These are phyloP conservation scores for Penicillium sp. DNA, from an alignment of 2,329 filamentous ascomycete genomes.

Conservation along the genomic window DNA sequence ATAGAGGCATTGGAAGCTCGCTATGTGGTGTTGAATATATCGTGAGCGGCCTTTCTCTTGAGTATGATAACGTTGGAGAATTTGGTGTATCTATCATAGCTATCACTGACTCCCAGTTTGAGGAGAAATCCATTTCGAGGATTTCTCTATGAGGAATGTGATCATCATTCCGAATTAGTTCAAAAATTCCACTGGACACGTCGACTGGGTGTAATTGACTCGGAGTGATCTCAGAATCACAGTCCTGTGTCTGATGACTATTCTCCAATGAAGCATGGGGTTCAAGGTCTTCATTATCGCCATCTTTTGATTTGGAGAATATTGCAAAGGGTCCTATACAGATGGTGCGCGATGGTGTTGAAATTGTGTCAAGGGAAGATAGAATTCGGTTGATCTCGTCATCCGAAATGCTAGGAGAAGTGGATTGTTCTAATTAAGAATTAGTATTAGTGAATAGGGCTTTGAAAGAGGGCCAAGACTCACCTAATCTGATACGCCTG, in stretches of 20 bases:
- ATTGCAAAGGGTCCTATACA: slow-evolving; percentile 8
- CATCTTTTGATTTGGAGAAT: neutral
- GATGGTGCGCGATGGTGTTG: neutral
- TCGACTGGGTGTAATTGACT: neutral
- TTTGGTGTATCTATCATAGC: neutral
- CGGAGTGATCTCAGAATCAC: neutral
- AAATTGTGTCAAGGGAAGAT: slow-evolving; percentile 2
- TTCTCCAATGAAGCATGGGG: neutral
- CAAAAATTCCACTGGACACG: neutral
- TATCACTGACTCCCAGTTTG: neutral
- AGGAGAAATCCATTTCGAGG: neutral
- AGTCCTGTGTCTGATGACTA: neutral
- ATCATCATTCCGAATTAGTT: neutral
- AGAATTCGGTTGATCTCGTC: slow-evolving; percentile 5
- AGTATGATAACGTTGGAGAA: neutral
- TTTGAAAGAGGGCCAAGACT: neutral
- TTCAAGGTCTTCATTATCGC: neutral
- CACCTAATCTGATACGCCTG: slow-evolving; percentile 9
- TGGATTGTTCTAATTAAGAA: neutral
- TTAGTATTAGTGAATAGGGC: neutral
- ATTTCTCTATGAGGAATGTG: neutral
- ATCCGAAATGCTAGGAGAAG: slow-evolving; percentile 1
- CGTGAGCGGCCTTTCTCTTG: neutral
- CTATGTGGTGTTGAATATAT: neutral
- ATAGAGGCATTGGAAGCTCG: slow-evolving; percentile 1